A percentile compares a stretch with the other conserved stretches of the same genome.
phyloP scores from a whole-genome alignment of 1,284 basidiomycete species.

The Microbotryomycetes sp. region DNA sequence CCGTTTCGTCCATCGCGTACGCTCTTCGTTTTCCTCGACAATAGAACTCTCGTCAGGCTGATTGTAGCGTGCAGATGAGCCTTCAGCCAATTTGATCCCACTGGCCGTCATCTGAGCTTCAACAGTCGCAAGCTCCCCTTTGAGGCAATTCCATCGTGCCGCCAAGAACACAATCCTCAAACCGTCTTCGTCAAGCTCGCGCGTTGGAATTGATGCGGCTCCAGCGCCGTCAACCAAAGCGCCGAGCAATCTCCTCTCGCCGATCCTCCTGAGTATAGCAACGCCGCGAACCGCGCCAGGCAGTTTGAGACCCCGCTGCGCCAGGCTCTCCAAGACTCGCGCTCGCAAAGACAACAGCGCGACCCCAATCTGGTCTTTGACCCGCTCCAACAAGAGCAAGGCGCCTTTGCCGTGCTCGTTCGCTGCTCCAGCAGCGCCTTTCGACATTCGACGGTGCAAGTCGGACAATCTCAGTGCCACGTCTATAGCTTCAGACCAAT shows the following conservation, averaged over 20 bases:
- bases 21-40: slow-evolving; percentile 48
- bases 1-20: slow-evolving; percentile 67
- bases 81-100: slow-evolving; percentile 42
- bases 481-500: slow-evolving; percentile 82
- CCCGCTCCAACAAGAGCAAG: slow-evolving; percentile 64
- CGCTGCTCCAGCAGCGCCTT: not conserved
- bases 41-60: slow-evolving; percentile 34
- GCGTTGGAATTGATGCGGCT: not conserved
- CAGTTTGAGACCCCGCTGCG: slow-evolving; percentile 70
- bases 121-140: slow-evolving; percentile 45
- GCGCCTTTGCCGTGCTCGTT: slow-evolving; percentile 48
- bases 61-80: slow-evolving; percentile 24
- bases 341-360: slow-evolving; percentile 43
- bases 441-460: slow-evolving; percentile 45
- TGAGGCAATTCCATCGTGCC: slow-evolving; percentile 54
- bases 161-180: slow-evolving; percentile 61
- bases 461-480: slow-evolving; percentile 59
- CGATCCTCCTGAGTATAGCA: slow-evolving; percentile 73
- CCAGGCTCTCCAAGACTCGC: slow-evolving; percentile 67
- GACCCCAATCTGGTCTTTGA: slow-evolving; percentile 58
- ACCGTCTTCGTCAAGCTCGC: slow-evolving; percentile 51
- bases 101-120: slow-evolving; percentile 40
- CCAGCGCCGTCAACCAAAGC: not conserved
- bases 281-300: slow-evolving; percentile 82
- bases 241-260: slow-evolving; percentile 28